Conservation (phyloP, 106 monocot species). For the Dendrobium officinale region DNA sequence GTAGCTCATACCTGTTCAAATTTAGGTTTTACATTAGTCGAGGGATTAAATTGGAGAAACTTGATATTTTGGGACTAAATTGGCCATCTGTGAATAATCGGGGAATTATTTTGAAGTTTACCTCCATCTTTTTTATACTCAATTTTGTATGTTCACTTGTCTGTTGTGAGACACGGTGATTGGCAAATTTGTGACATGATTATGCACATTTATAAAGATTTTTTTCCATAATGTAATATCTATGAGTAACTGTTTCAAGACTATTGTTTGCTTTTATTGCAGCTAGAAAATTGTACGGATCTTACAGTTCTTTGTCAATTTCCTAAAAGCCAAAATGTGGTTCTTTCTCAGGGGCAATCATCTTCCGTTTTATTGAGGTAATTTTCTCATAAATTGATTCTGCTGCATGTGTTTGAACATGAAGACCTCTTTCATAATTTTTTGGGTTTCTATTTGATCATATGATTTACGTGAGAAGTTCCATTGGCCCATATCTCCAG, state of each 20-base stretch:
- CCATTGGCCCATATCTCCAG: not conserved
- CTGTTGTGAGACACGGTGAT: not conserved
- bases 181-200: not conserved
- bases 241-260: not conserved
- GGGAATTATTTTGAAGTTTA: no score
- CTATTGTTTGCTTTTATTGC: conserved; percentile 18
- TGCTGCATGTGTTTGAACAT: not conserved
- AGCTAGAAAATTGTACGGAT: conserved; percentile 61
- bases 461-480: not conserved
- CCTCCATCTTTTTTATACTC: not conserved
- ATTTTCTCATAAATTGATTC: not conserved
- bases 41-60: no score
- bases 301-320: conserved; percentile 58
- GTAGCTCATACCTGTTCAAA: no score
- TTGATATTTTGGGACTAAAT: no score
- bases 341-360: conserved; percentile 40
- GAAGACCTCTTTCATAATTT: not conserved
- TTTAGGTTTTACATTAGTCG: no score
- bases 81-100: no score
- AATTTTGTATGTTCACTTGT: not conserved
- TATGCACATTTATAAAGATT: not conserved
- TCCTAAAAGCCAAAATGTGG: conserved; percentile 37
- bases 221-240: not conserved
- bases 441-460: not conserved
- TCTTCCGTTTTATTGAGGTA: conserved; percentile 71